phyloP scores from a whole-genome alignment of 108 stramenopile species.

The Fragilaria radians region DNA sequence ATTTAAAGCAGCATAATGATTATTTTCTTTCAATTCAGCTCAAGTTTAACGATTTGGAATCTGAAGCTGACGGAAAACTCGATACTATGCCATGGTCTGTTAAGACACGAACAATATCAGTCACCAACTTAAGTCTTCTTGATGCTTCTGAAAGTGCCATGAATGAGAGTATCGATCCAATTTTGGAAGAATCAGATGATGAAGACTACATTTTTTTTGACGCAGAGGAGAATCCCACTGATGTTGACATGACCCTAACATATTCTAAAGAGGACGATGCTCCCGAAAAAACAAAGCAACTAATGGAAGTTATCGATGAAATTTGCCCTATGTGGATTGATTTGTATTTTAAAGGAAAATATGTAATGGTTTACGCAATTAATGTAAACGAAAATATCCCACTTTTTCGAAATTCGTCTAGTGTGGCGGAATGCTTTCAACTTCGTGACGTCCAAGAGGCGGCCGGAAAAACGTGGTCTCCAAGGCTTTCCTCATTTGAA shows the following conservation, averaged over 20 bases:
- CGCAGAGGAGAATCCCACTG: slow-evolving; percentile 8
- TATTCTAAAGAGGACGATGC: too few species aligned
- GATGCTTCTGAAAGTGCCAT: neutral
- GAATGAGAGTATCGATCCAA: neutral
- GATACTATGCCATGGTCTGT: neutral
- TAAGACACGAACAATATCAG: neutral
- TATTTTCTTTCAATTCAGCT: slow-evolving; percentile 14
- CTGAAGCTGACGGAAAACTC: slow-evolving; percentile 1
- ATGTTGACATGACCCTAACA: slow-evolving; percentile 2
- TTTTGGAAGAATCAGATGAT: neutral
- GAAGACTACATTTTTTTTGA: slow-evolving; percentile 7
- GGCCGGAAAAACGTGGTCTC: slow-evolving; percentile 25
- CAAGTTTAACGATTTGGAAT: slow-evolving; percentile 2
- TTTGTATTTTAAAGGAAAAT: slow-evolving; percentile 23
- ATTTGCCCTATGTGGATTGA: slow-evolving; percentile 48
- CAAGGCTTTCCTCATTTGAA: slow-evolving; percentile 25
- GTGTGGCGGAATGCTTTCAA: neutral
- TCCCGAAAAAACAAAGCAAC: neutral
- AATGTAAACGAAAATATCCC: neutral
- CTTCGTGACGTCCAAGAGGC: neutral
- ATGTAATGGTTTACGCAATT: slow-evolving; percentile 31
- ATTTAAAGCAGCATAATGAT: slow-evolving; percentile 12
- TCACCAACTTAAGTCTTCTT: neutral
- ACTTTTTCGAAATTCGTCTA: slow-evolving; percentile 11
- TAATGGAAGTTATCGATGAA: slow-evolving; percentile 19